phyloP scores from a whole-genome alignment of 1,284 basidiomycete species.

The Cutaneotrichosporon sp. region DNA sequence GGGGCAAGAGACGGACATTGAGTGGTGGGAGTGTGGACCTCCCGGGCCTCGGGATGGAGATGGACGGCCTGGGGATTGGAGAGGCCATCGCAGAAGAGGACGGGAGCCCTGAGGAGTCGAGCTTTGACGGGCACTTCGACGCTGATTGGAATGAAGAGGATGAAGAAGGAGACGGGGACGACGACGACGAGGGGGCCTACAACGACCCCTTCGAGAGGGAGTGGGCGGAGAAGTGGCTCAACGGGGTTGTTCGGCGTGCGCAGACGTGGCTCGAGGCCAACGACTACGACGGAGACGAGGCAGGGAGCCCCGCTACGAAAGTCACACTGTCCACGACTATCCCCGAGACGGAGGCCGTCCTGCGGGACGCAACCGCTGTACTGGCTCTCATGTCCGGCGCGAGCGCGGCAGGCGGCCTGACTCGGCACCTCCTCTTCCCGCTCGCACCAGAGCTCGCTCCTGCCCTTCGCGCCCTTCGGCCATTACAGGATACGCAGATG shows the following conservation, averaged over 20 bases:
- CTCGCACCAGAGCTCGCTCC: constrained; percentile 31
- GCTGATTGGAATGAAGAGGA: constrained; percentile 9
- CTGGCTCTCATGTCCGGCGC: constrained; percentile 62
- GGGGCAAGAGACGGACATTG: constrained; percentile 19
- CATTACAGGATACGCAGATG: constrained; percentile 16
- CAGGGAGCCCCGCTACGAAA: neutral
- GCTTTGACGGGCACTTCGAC: constrained; percentile 12
- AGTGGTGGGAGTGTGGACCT: constrained; percentile 22
- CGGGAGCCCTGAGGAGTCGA: constrained; percentile 10
- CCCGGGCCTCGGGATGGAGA: constrained; percentile 22
- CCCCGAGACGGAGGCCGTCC: constrained; percentile 9
- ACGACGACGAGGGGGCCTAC: constrained; percentile 13
- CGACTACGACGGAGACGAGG: neutral
- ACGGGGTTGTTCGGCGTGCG: constrained; percentile 39
- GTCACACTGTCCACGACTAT: neutral
- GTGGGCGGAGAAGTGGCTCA: constrained; percentile 48
- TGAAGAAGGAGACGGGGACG: constrained; percentile 1
- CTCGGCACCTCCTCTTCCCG: constrained; percentile 43
- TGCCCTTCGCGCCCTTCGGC: constrained; percentile 22
- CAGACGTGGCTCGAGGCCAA: constrained; percentile 33
- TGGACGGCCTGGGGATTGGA: constrained; percentile 30
- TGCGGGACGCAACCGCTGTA: constrained; percentile 58
- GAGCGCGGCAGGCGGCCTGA: constrained; percentile 47
- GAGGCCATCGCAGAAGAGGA: constrained; percentile 10
- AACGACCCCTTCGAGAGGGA: constrained; percentile 46